Percentiles rank a stretch among this genome's conserved stretches.
Conservation (phyloP, 2,329 filamentous ascomycete species). For the Cylindrodendrum hubeiense region DNA sequence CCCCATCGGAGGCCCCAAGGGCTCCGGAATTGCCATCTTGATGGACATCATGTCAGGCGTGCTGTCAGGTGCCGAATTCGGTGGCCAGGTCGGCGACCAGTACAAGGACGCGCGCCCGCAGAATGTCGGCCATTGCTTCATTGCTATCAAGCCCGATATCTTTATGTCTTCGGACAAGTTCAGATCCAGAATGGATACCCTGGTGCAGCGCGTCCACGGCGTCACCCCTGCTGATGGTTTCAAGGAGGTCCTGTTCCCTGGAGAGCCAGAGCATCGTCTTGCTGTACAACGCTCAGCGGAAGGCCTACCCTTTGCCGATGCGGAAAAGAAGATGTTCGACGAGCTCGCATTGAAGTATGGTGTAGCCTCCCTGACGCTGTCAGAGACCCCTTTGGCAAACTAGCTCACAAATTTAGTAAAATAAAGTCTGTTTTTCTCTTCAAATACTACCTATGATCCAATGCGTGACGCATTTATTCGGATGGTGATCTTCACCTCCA, state of each 20-base stretch:
- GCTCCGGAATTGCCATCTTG: slow-evolving; percentile 24
- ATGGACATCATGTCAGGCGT: slow-evolving; percentile 31
- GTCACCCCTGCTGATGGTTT: slow-evolving; percentile 24
- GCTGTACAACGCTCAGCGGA: slow-evolving; percentile 11
- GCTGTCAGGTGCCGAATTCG: slow-evolving; percentile 25
- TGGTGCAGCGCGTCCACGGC: slow-evolving; percentile 25
- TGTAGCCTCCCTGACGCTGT: slow-evolving; percentile 7
- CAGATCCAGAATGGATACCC: slow-evolving; percentile 21
- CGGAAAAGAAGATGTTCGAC: slow-evolving; percentile 29
- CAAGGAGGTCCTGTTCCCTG: slow-evolving; percentile 25
- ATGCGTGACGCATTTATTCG: too few species aligned
- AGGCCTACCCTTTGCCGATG: slow-evolving; percentile 20
- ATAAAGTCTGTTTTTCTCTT: too few species aligned
- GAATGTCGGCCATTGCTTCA: slow-evolving; percentile 28
- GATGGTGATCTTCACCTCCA: too few species aligned
- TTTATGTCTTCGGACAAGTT: slow-evolving; percentile 26
- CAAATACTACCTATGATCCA: too few species aligned
- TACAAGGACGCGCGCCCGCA: slow-evolving; percentile 26
- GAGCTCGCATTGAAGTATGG: slow-evolving; percentile 20
- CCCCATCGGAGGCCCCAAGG: slow-evolving; percentile 27
- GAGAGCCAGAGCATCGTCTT: slow-evolving; percentile 23
- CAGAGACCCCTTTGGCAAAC: slow-evolving; percentile 3
- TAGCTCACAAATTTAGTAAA: too few species aligned
- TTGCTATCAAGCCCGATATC: slow-evolving; percentile 27
- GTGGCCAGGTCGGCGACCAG: slow-evolving; percentile 24